Evolutionary conservation across 352 stramenopile genomes (phyloP), one percentile per base, ranked within the genome.

Genomic region (Phytophthora citricola): DNA sequence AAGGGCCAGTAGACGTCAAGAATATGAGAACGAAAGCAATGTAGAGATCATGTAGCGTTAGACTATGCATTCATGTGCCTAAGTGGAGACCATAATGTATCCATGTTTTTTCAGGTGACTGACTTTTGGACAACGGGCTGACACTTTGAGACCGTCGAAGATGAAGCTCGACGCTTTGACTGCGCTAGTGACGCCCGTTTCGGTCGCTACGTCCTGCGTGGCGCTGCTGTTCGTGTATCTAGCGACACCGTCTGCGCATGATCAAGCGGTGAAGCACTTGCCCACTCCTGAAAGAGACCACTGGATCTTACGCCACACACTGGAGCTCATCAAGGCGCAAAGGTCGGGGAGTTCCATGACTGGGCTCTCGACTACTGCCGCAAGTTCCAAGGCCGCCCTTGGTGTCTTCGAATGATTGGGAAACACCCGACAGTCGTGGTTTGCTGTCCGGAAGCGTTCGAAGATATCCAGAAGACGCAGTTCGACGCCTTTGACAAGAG

Each of bases 401-500:
- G 83, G 81, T 56, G 65, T 48, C 20, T 88, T 5, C 66, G 60
- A 5, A 26, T 70, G 0, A n/a, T 90, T 0, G 77, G 81, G 0
- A 73, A 69, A 9, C 46, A 69, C 11, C 77, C 77, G 5, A 61
- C 36, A 3, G 50, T 90, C 22, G 74, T 92, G 12, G 36, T 92
- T n/a, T 78, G 69, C 36, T 73, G 70, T 29, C 66, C 75, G 4
- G 58, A 76, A 58, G 66, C 67, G 1, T 85, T 90, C 29, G 79
- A 92, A 48, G 79, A 90, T 56, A 70, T 89, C 20, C 60, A 81
- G 50, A 84, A 84, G 69, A 87, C 63, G 29, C 78, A 92, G 29
- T 95, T 96, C 45, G 79, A 93, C 39, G 73, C 76, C 4, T 96
- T 95, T 43, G 75, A 78, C 22, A 96, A 96, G 67, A 89, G 85